These are phyloP conservation scores for Mortierella sp. DNA, from an alignment of 371 early-diverging fungal genomes.

Conservation along the genomic window DNA sequence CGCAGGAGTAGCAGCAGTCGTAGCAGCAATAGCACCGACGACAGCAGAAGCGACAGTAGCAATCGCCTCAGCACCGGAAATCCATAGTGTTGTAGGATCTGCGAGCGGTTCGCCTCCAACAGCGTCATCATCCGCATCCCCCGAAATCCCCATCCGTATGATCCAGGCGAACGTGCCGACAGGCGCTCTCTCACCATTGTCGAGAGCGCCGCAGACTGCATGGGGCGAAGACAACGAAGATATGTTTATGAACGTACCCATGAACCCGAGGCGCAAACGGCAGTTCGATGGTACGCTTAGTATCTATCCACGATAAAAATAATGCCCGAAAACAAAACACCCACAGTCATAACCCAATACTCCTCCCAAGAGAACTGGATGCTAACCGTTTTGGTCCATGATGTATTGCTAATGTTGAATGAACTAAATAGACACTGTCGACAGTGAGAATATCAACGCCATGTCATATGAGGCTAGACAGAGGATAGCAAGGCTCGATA, in stretches of 20 bases:
- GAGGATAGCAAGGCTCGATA: constrained; percentile 41
- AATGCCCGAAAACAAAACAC: not conserved
- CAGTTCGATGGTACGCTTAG: constrained; percentile 45
- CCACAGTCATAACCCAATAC: not conserved
- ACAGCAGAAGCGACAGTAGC: not conserved
- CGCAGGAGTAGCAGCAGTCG: too few relatives aligned
- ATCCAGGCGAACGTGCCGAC: constrained; percentile 16
- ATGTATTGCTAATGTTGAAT: not conserved
- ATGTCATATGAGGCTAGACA: constrained; percentile 39
- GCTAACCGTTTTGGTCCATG: not conserved
- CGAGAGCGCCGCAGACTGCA: not conserved
- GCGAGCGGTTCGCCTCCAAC: constrained; percentile 19
- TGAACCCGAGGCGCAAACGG: constrained; percentile 42
- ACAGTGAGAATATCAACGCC: constrained; percentile 22
- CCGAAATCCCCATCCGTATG: constrained; percentile 30
- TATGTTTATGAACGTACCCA: constrained; percentile 19
- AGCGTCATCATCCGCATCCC: constrained; percentile 30
- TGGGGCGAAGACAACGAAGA: constrained; percentile 24
- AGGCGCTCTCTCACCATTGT: constrained; percentile 3
- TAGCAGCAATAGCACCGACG: too few relatives aligned
- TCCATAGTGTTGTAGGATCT: constrained; percentile 18
- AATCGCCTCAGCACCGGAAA: constrained; percentile 5
- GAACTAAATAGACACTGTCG: constrained; percentile 25
- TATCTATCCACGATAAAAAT: not conserved
- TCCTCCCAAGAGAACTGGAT: not conserved